Evolutionary conservation across 23 red algal genomes (phyloP).

Genomic region (Cyanidium caldarium): DNA sequence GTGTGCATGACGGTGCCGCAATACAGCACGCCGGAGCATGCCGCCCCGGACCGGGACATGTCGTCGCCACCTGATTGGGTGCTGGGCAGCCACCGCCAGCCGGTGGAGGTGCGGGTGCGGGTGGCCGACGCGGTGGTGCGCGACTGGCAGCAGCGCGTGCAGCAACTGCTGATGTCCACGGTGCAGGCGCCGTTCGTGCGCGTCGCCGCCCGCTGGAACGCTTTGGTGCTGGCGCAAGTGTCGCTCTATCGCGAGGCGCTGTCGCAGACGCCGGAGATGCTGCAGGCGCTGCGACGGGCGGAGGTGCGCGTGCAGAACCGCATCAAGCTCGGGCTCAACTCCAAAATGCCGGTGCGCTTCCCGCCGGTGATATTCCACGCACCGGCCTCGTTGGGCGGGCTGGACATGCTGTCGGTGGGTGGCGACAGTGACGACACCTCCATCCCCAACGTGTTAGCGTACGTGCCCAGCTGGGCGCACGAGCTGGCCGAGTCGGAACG

Average conservation of each 20-base stretch:
- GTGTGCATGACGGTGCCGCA: constrained; percentile 52
- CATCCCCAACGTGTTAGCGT: constrained; percentile 82
- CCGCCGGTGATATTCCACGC: constrained; percentile 88
- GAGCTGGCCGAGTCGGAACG: constrained; percentile 83
- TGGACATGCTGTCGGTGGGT: constrained; percentile 95
- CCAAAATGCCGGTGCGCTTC: constrained; percentile 95
- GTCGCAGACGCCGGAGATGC: constrained; percentile 54
- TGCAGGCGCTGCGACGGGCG: constrained; percentile 47
- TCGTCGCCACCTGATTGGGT: too few relatives aligned
- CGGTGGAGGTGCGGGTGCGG: constrained; percentile 58
- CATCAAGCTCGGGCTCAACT: constrained; percentile 98
- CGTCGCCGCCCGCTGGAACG: constrained; percentile 83
- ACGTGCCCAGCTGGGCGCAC: constrained; percentile 78
- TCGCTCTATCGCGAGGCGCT: constrained; percentile 84
- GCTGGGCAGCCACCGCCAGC: constrained; percentile 49
- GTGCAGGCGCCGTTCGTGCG: constrained; percentile 82
- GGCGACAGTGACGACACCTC: constrained; percentile 32
- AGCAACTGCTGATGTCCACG: constrained; percentile 84
- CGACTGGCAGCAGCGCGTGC: constrained; percentile 56
- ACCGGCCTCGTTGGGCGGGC: constrained; percentile 74
- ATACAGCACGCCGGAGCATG: constrained; percentile 4
- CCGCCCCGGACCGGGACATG: constrained; percentile 22
- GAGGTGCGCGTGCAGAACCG: constrained; percentile 91
- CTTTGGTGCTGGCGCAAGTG: constrained; percentile 55
- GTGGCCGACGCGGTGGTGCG: constrained; percentile 41